Conservation (phyloP, 2,329 filamentous ascomycete species). For the Leptographium wingfieldii region DNA sequence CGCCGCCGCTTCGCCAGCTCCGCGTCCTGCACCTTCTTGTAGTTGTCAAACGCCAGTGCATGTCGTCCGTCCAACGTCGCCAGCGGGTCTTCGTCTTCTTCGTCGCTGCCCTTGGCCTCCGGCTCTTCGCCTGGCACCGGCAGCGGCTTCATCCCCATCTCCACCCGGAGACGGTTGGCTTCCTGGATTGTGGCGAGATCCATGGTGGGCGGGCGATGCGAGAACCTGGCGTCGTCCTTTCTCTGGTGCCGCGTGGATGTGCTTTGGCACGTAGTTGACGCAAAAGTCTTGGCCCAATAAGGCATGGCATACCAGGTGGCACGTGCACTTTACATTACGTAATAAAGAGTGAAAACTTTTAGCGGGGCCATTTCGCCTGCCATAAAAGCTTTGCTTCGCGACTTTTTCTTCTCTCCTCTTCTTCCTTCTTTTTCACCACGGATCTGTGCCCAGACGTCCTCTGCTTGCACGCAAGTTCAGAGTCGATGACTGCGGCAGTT, state of each 20-base stretch:
- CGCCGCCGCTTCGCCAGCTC: constrained; percentile 67
- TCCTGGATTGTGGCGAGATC: constrained; percentile 74
- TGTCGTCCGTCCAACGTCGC: constrained; percentile 78
- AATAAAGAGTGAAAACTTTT: neutral
- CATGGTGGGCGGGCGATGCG: constrained; percentile 26
- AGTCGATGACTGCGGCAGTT: constrained; percentile 74
- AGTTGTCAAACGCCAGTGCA: constrained; percentile 64
- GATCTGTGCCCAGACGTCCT: constrained; percentile 82
- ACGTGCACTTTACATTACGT: neutral
- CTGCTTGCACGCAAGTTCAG: constrained; percentile 48
- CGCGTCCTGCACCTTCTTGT: constrained; percentile 49
- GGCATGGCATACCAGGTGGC: neutral
- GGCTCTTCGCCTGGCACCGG: constrained; percentile 58
- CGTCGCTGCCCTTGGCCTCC: constrained; percentile 12
- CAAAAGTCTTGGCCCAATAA: too few species aligned
- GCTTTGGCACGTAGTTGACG: too few species aligned
- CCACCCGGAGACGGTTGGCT: constrained; percentile 81
- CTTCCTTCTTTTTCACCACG: constrained; percentile 33
- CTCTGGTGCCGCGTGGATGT: too few species aligned
- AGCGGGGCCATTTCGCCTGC: constrained; percentile 2
- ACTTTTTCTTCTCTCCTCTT: constrained; percentile 20
- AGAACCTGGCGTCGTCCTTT: too few species aligned
- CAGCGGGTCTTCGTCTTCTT: constrained; percentile 54
- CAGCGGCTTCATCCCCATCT: constrained; percentile 80
- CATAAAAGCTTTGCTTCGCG: constrained; percentile 13